Percentiles rank a stretch among this genome's conserved stretches.
phyloP scores from a whole-genome alignment of 169 alveolate species.

The Cryptosporidium andersoni region DNA sequence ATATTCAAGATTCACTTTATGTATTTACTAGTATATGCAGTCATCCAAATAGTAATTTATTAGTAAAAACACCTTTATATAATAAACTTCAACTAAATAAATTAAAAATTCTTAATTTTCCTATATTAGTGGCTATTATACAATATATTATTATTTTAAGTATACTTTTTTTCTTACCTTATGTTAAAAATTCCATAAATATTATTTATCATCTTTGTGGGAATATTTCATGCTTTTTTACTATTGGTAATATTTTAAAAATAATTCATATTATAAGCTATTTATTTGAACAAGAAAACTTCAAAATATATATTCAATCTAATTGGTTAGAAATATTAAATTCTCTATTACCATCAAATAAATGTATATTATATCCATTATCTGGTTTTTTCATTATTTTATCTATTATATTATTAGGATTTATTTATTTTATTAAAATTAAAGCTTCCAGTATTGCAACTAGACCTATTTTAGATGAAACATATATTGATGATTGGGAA shows the following conservation, averaged over 20 bases:
- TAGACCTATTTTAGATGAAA: conserved; percentile 47
- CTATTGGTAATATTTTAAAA: conserved; percentile 1
- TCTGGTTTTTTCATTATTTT: conserved; percentile 1
- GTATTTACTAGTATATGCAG: conserved; percentile 61
- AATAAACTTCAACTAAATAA: conserved; percentile 8
- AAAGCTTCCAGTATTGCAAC: conserved; percentile 45
- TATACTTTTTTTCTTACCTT: conserved; percentile 21
- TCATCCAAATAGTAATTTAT: conserved; percentile 57
- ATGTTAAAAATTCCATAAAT: conserved; percentile 1
- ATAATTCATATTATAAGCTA: conserved; percentile 1
- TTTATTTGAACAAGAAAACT: neutral
- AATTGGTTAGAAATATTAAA: neutral
- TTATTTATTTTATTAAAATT: conserved; percentile 39
- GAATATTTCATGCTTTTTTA: conserved; percentile 13
- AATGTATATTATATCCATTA: conserved; percentile 11
- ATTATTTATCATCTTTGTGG: conserved; percentile 14
- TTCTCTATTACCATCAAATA: conserved; percentile 5
- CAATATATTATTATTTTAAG: conserved; percentile 20
- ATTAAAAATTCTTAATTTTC: conserved; percentile 20
- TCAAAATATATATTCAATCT: neutral
- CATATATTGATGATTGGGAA: conserved; percentile 42
- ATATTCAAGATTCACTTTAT: conserved; percentile 69
- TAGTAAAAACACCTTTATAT: conserved; percentile 34
- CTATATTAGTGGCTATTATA: conserved; percentile 32
- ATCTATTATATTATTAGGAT: conserved; percentile 10